These are phyloP conservation scores for Rhizopus sp. DNA, from an alignment of 371 early-diverging fungal species.

Conservation along the genomic window DNA sequence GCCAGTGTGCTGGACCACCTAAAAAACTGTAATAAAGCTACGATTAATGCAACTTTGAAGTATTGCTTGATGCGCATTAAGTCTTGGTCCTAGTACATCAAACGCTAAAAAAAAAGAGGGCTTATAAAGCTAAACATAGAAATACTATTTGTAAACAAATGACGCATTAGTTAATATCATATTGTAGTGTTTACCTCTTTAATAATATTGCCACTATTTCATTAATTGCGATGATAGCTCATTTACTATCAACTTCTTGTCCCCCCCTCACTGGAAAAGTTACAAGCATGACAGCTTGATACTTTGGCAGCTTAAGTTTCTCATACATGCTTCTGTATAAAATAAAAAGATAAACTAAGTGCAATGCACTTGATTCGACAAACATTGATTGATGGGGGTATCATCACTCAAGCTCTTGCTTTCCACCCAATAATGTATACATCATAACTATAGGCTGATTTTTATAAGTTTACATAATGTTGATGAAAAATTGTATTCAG, in stretches of 20 bases:
- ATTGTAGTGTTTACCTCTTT: constrained; percentile 8
- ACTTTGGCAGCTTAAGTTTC: constrained; percentile 5
- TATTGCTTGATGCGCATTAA: constrained; percentile 7
- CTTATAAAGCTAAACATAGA: constrained; percentile 7
- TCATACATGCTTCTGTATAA: too few species aligned
- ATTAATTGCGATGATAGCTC: constrained; percentile 8
- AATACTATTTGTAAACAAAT: constrained; percentile 8
- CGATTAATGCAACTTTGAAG: constrained; percentile 8
- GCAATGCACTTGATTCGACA: too few species aligned
- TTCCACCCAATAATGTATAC: constrained; percentile 4
- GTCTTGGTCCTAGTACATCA: constrained; percentile 8
- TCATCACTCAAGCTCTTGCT: constrained; percentile 5
- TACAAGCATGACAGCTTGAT: constrained; percentile 9
- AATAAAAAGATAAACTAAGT: too few species aligned
- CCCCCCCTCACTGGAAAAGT: constrained; percentile 6
- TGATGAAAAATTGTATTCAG: constrained; percentile 6
- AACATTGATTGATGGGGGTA: constrained; percentile 2
- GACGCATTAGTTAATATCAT: constrained; percentile 7
- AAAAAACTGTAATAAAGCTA: constrained; percentile 6
- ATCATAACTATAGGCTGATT: constrained; percentile 2
- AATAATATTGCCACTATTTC: constrained; percentile 5
- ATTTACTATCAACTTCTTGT: constrained; percentile 8
- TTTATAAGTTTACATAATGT: constrained; percentile 1
- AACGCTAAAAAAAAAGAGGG: constrained; percentile 6
- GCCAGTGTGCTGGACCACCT: constrained; percentile 8